A percentile compares a stretch with the other conserved stretches of the same genome.
phyloP scores from a whole-genome alignment of 2,329 filamentous ascomycete genomes.

The Xylariaceae sp. region DNA sequence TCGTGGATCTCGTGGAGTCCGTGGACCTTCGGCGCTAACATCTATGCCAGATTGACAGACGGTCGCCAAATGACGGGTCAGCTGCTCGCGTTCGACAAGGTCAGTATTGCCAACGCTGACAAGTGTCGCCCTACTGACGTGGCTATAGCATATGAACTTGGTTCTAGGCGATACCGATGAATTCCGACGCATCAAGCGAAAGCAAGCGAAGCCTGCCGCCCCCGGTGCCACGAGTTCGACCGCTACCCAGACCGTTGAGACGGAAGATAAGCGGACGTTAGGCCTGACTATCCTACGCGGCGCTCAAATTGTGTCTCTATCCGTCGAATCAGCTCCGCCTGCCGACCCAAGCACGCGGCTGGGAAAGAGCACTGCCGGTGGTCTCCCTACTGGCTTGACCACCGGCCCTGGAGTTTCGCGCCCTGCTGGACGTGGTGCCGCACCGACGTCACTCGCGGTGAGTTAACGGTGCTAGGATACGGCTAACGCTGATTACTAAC shows the following conservation, averaged over 20 bases:
- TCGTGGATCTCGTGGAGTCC: not conserved
- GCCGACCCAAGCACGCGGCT: slow-evolving; percentile 88
- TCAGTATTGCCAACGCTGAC: slow-evolving; percentile 33
- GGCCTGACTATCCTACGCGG: slow-evolving; percentile 92
- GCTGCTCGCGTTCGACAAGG: slow-evolving; percentile 98
- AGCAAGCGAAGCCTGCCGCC: slow-evolving; percentile 65
- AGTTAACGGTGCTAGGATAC: slow-evolving; percentile 23
- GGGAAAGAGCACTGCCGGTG: slow-evolving; percentile 67
- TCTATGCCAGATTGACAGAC: slow-evolving; percentile 58
- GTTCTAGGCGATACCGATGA: slow-evolving; percentile 98
- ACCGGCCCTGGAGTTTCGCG: slow-evolving; percentile 86
- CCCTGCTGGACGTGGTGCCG: slow-evolving; percentile 77
- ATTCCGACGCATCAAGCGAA: slow-evolving; percentile 85
- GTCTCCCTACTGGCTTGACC: slow-evolving; percentile 63
- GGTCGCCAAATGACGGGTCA: slow-evolving; percentile 94
- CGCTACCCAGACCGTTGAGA: slow-evolving; percentile 64
- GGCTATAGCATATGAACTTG: slow-evolving; percentile 87
- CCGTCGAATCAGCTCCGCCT: slow-evolving; percentile 91
- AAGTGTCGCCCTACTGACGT: slow-evolving; percentile 7
- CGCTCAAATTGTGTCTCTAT: slow-evolving; percentile 88
- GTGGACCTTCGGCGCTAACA: slow-evolving; percentile 12
- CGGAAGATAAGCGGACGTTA: slow-evolving; percentile 95
- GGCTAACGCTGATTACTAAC: slow-evolving; percentile 18
- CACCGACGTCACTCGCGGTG: slow-evolving; percentile 73
- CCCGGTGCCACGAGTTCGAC: slow-evolving; percentile 56